A percentile compares a stretch with the other conserved stretches of the same genome.
Evolutionary conservation across 1,139 yeast genomes (phyloP).

Genomic region (Chernovozyma aurita): DNA sequence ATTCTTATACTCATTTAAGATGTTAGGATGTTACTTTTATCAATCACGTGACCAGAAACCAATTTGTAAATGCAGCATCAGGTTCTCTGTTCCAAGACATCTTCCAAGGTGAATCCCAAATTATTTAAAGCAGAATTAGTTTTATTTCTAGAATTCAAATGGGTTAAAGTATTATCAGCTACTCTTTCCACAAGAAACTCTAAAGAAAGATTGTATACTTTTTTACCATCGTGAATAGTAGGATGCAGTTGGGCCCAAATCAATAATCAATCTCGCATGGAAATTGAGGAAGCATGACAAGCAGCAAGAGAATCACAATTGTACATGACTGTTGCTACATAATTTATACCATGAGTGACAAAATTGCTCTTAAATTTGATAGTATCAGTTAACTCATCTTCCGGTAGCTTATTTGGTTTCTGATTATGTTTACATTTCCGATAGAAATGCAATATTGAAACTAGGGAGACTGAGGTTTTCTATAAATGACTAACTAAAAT

Average conservation of each 20-base stretch:
- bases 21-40: too few species aligned
- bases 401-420: conserved; percentile 23
- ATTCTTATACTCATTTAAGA: too few species aligned
- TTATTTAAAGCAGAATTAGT: conserved; percentile 60
- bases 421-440: too few species aligned
- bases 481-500: too few species aligned
- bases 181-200: conserved; percentile 96
- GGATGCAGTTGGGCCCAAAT: conserved; percentile 95
- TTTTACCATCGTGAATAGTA: conserved; percentile 77
- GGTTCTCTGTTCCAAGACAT: conserved; percentile 81
- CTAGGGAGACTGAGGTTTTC: too few species aligned
- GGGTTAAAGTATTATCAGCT: conserved; percentile 87
- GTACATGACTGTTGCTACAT: conserved; percentile 83
- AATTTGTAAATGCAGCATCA: conserved; percentile 93
- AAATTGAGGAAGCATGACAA: conserved; percentile 79
- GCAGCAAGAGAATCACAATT: conserved; percentile 93
- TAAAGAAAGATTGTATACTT: conserved; percentile 81
- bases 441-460: too few species aligned
- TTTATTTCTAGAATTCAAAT: conserved; percentile 52
- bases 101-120: conserved; percentile 85
- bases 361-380: conserved; percentile 61
- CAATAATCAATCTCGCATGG: conserved; percentile 78
- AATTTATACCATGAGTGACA: conserved; percentile 83
- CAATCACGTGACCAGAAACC: too few species aligned
- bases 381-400: conserved; percentile 45